Conservation (phyloP, 2,329 filamentous ascomycete genomes). For the Venturia pyrina region DNA sequence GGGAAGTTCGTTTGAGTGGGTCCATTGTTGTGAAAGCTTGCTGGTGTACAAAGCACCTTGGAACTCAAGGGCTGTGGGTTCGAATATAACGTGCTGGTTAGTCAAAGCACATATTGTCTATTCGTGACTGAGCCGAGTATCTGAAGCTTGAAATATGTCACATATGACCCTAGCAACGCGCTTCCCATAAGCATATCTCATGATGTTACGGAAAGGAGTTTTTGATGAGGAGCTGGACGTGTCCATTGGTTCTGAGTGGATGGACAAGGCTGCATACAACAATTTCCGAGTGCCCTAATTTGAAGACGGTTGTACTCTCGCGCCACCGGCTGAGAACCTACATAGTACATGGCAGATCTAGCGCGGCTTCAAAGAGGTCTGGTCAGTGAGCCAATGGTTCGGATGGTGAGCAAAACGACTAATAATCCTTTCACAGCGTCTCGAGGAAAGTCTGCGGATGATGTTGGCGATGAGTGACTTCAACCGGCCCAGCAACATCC, state of each 20-base stretch:
- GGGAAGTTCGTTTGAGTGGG: neutral
- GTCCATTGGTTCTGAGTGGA: neutral
- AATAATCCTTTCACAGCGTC: no score
- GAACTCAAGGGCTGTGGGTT: neutral
- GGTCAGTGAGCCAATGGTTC: neutral
- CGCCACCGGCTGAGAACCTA: no score
- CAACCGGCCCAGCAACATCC: neutral
- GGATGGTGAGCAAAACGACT: neutral
- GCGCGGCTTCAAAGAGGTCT: neutral
- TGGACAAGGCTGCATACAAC: neutral
- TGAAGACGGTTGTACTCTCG: no score
- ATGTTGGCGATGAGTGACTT: neutral
- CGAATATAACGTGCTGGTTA: neutral
- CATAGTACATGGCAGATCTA: neutral
- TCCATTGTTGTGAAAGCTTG: neutral
- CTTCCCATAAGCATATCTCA: neutral
- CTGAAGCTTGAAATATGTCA: neutral
- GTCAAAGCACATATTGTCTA: neutral
- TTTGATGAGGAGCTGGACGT: neutral
- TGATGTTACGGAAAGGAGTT: neutral
- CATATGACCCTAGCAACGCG: neutral
- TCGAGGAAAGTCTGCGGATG: neutral
- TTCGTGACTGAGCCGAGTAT: neutral
- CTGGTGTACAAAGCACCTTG: neutral
- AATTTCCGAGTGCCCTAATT: no score